These are phyloP conservation scores for Spinacia oleracea DNA, from an alignment of 179 eudicot genomes.

Conservation along the genomic window DNA sequence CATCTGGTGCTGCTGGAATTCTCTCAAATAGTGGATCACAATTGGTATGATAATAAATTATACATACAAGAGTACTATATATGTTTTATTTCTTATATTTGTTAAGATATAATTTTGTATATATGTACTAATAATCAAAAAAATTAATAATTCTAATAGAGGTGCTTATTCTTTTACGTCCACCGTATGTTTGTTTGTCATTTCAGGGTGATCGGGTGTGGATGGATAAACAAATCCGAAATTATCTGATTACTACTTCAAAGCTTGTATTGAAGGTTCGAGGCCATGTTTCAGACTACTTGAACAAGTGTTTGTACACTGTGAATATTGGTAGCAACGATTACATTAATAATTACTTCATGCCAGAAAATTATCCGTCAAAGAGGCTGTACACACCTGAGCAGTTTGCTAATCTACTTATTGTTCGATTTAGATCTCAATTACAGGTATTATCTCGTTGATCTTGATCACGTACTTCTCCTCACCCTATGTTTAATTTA, in stretches of 20 bases:
- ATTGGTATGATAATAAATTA: slow-evolving; percentile 15
- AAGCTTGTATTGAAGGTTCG: slow-evolving; percentile 14
- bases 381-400: slow-evolving; percentile 9
- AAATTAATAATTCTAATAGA: neutral
- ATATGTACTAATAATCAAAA: too few relatives aligned
- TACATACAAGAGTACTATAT: neutral
- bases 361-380: slow-evolving; percentile 22
- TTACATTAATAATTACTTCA: slow-evolving; percentile 37
- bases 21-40: slow-evolving; percentile 20
- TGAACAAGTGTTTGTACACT: slow-evolving; percentile 34
- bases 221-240: slow-evolving; percentile 14
- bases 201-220: slow-evolving; percentile 30
- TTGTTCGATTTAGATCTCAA: slow-evolving; percentile 26
- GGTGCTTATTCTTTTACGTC: neutral
- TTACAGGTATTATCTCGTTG: slow-evolving; percentile 21
- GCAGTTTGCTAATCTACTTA: slow-evolving; percentile 26
- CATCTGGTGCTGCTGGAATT: slow-evolving; percentile 41
- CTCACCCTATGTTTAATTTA: neutral
- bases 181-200: neutral
- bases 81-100: too few relatives aligned
- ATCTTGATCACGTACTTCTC: neutral
- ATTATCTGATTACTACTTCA: slow-evolving; percentile 15
- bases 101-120: too few relatives aligned
- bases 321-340: slow-evolving; percentile 39
- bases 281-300: slow-evolving; percentile 17